Percentiles rank a stretch among this genome's conserved stretches.
Conservation (phyloP, 306 rosid species). For the Castanopsis chinensis region DNA sequence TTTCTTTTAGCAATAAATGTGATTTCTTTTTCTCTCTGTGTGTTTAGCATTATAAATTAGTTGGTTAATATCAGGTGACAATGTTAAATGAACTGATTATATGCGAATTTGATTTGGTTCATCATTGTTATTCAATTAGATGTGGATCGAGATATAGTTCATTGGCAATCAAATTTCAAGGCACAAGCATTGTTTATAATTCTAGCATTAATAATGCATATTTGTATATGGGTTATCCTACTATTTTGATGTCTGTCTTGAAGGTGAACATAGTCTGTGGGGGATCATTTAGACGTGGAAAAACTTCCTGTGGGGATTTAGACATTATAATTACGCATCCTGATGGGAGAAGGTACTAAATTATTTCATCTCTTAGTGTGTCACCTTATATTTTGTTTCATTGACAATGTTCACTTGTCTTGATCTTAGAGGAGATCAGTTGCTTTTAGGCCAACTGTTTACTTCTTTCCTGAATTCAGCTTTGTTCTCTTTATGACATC, state of each 20-base stretch:
- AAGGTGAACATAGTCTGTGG: slow-evolving; percentile 80
- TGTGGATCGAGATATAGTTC: slow-evolving; percentile 4
- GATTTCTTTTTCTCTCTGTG: not conserved
- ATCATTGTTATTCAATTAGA: slow-evolving; percentile 1
- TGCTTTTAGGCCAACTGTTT: not conserved
- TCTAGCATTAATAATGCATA: slow-evolving; percentile 6
- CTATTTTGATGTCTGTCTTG: slow-evolving; percentile 2
- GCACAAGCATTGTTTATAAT: slow-evolving; percentile 4
- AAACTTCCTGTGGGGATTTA: slow-evolving; percentile 91
- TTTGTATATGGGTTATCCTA: slow-evolving; percentile 1
- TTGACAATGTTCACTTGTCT: not conserved
- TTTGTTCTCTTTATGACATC: not conserved
- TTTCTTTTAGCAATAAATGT: not conserved
- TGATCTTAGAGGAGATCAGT: not conserved
- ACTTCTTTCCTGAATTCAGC: not conserved
- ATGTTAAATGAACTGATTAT: not conserved
- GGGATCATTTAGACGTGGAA: slow-evolving; percentile 92
- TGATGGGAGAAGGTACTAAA: slow-evolving; percentile 72
- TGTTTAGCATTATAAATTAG: not conserved
- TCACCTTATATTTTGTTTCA: not conserved
- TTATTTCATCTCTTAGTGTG: slow-evolving; percentile 1
- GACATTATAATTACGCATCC: slow-evolving; percentile 89
- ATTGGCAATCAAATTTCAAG: not conserved
- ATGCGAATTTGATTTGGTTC: not conserved
- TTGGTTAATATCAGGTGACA: not conserved